Percentiles rank a stretch among this genome's conserved stretches.
phyloP scores from a whole-genome alignment of 225 moss, liverwort and hornwort genomes.

The Ulota crispa region DNA sequence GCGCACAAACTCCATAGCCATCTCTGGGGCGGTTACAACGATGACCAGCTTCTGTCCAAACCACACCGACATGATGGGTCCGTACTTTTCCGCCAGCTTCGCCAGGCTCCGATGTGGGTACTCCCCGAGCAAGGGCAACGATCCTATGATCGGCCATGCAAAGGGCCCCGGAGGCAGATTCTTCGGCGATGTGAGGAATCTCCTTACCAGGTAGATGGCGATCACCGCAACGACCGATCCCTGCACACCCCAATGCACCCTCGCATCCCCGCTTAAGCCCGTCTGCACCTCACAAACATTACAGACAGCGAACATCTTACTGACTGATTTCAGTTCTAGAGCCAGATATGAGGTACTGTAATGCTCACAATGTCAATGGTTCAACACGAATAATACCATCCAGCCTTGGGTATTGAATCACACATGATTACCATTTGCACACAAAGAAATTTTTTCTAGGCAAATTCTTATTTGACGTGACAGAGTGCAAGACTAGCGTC shows the following conservation, averaged over 20 bases:
- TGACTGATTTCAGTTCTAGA: background rate
- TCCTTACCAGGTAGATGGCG: constrained; percentile 19
- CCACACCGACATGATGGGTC: constrained; percentile 33
- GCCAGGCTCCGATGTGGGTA: constrained; percentile 5
- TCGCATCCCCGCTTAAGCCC: background rate
- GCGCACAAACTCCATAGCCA: constrained; percentile 33
- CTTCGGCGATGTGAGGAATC: constrained; percentile 20
- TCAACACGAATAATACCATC: background rate
- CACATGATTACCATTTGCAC: too few species aligned
- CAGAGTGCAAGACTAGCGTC: background rate
- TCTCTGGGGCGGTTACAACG: constrained; percentile 30
- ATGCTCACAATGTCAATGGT: background rate
- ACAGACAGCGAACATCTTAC: background rate
- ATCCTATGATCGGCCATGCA: constrained; percentile 28
- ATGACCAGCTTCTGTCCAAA: constrained; percentile 25
- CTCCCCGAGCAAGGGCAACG: background rate
- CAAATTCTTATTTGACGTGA: background rate
- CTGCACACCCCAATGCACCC: constrained; percentile 1
- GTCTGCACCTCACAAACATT: background rate
- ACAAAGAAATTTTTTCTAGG: too few species aligned
- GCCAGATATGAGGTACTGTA: background rate
- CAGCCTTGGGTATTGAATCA: too few species aligned
- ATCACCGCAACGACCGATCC: constrained; percentile 19
- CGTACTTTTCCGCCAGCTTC: constrained; percentile 21
- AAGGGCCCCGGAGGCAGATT: constrained; percentile 35